phyloP scores from a whole-genome alignment of 345 rosid species.

The Isatis tinctoria region DNA sequence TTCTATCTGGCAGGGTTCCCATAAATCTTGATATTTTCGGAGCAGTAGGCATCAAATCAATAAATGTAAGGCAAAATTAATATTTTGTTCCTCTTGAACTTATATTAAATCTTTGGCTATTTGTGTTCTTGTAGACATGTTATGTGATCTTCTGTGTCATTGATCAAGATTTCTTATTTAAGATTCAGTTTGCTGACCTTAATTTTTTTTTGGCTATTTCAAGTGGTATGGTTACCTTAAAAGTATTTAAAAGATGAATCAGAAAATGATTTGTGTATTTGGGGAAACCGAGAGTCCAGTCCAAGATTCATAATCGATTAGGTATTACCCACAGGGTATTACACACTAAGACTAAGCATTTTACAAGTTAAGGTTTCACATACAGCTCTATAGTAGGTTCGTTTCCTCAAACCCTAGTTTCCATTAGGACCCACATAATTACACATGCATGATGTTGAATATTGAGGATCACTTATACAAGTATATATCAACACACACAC shows the following conservation, averaged over 20 bases:
- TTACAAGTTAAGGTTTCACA: background rate
- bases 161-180: background rate
- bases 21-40: conserved; percentile 7
- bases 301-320: background rate
- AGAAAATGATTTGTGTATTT: background rate
- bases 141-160: background rate
- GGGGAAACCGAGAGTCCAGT: background rate
- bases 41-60: background rate
- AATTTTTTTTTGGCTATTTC: background rate
- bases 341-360: background rate
- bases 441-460: background rate
- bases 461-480: background rate
- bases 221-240: background rate
- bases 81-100: background rate
- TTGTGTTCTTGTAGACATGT: background rate
- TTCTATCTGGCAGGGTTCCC: conserved; percentile 44
- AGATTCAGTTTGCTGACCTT: conserved; percentile 1
- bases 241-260: conserved; percentile 4
- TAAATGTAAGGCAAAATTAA: conserved; percentile 21
- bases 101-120: background rate
- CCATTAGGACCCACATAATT: background rate
- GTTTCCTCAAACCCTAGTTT: conserved; percentile 6
- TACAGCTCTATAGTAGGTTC: background rate
- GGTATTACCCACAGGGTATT: background rate
- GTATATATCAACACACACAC: background rate